phyloP scores from a whole-genome alignment of 2,329 filamentous ascomycete genomes.

The Dactylellina haptotyla region DNA sequence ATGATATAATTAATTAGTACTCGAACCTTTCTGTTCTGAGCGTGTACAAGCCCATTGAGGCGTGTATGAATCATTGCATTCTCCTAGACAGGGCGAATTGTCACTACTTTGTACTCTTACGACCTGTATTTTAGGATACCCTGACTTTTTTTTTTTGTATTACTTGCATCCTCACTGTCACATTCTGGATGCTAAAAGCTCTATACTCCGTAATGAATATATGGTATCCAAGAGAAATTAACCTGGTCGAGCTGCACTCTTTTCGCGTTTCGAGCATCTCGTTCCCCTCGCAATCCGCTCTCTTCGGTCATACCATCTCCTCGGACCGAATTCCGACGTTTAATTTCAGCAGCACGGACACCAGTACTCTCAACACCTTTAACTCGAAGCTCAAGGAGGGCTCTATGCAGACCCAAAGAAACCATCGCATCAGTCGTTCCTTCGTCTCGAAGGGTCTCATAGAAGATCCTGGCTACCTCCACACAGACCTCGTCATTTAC shows the following conservation, averaged over 20 bases:
- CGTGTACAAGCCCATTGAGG: too few species aligned
- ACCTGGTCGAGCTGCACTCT: background rate
- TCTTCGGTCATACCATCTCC: too few species aligned
- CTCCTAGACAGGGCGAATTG: too few species aligned
- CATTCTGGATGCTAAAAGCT: too few species aligned
- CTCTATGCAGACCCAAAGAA: conserved; percentile 7
- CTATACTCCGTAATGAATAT: conserved; percentile 11
- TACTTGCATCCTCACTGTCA: too few species aligned
- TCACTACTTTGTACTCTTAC: too few species aligned
- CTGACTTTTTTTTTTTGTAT: too few species aligned
- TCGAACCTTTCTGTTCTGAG: too few species aligned
- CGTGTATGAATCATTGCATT: too few species aligned
- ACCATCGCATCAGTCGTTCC: conserved; percentile 3
- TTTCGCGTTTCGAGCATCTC: background rate
- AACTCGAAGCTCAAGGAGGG: background rate
- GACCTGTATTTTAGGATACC: too few species aligned
- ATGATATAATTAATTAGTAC: too few species aligned
- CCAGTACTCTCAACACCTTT: background rate
- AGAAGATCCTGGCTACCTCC: conserved; percentile 54
- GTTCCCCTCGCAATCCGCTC: too few species aligned
- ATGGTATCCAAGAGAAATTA: conserved; percentile 5
- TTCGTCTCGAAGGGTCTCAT: background rate
- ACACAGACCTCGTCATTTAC: conserved; percentile 57
- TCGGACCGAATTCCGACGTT: background rate
- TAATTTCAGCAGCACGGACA: background rate